Conservation (phyloP, 176 grass and related monocot species). For the Aegilops sharonensis region DNA sequence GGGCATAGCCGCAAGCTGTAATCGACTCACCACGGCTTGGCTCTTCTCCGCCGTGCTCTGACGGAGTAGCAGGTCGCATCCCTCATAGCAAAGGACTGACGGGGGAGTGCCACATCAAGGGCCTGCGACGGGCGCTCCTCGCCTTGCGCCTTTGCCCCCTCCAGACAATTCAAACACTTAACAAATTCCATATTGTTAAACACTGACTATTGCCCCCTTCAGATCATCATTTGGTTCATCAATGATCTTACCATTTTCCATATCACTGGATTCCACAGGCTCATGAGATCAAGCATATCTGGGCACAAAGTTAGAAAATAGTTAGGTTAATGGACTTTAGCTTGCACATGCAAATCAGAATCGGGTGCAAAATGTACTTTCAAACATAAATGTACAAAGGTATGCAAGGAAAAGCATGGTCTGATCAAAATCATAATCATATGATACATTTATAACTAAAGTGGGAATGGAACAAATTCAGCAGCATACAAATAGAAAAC, state of each 20-base stretch:
- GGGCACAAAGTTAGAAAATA: conserved; percentile 20
- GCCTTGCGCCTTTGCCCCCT: too few species aligned
- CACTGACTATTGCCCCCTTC: background rate
- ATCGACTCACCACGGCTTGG: too few species aligned
- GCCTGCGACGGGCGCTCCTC: too few species aligned
- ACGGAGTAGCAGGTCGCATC: too few species aligned
- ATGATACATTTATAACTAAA: background rate
- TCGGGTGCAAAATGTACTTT: background rate
- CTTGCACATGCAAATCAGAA: background rate
- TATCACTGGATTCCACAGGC: conserved; percentile 74
- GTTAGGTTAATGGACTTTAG: background rate
- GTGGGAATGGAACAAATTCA: background rate
- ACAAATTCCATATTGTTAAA: background rate
- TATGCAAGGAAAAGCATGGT: background rate
- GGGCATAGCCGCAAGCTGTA: too few species aligned
- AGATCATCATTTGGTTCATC: background rate
- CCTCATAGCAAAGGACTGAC: too few species aligned
- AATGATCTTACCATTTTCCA: conserved; percentile 55
- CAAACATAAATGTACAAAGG: background rate
- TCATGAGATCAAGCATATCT: conserved; percentile 78
- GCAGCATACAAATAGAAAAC: background rate
- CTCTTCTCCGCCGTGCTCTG: too few species aligned
- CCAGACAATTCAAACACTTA: conserved; percentile 3
- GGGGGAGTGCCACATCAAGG: too few species aligned
- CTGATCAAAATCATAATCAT: background rate